A percentile compares a stretch with the other conserved stretches of the same genome.
These are phyloP conservation scores for Phaeotremella skinneri DNA, from an alignment of 768 basidiomycete genomes.

Conservation along the genomic window DNA sequence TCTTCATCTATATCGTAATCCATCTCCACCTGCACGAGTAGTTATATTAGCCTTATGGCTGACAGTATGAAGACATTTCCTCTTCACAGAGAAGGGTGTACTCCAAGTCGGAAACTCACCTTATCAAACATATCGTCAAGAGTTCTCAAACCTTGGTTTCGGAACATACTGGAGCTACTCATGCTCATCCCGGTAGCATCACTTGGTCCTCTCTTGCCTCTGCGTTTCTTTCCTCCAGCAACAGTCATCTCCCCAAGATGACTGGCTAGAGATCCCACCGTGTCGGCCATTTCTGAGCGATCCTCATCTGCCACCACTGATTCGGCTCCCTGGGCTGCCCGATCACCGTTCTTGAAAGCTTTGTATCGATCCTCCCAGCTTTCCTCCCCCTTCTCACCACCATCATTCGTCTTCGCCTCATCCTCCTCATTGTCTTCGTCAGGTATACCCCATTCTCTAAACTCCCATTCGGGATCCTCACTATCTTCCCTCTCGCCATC, in stretches of 20 bases:
- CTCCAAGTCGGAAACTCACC: slow-evolving; percentile 57
- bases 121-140: slow-evolving; percentile 93
- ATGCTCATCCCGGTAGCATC: slow-evolving; percentile 94
- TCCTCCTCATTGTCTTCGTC: slow-evolving; percentile 14
- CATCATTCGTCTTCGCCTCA: background rate
- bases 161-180: slow-evolving; percentile 93
- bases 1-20: slow-evolving; percentile 62
- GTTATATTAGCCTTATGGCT: background rate
- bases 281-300: slow-evolving; percentile 61
- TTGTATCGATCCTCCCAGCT: slow-evolving; percentile 79
- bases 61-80: background rate
- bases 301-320: slow-evolving; percentile 54
- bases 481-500: slow-evolving; percentile 44
- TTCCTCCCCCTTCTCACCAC: slow-evolving; percentile 20
- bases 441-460: slow-evolving; percentile 44
- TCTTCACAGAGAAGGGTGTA: background rate
- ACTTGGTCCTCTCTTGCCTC: slow-evolving; percentile 65
- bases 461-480: slow-evolving; percentile 40
- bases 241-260: slow-evolving; percentile 62
- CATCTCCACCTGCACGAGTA: slow-evolving; percentile 34
- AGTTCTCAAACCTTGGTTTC: slow-evolving; percentile 81
- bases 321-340: slow-evolving; percentile 52
- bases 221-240: slow-evolving; percentile 67
- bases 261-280: slow-evolving; percentile 67
- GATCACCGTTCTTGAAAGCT: slow-evolving; percentile 61